Evolutionary conservation across 139 green algal species (phyloP), one percentile per base, ranked within the genome.

Genomic region (Chlorella vulgaris): DNA sequence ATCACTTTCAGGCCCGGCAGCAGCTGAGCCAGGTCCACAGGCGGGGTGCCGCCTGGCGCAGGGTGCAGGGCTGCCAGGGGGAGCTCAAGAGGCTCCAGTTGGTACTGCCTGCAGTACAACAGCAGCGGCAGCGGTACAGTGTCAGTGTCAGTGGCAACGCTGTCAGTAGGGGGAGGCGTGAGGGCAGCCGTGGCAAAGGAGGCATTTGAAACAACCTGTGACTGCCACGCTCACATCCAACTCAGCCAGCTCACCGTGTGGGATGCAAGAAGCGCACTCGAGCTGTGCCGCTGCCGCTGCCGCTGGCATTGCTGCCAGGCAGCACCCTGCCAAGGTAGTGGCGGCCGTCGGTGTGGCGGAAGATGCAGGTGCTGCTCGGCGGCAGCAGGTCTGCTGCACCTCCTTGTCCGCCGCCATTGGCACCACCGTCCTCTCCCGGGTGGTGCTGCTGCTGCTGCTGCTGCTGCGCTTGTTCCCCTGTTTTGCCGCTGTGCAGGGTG

Each of bases 311-410:
- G 22, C 31, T 28, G 31, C 35, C 65, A 33, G 22, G 35, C 33
- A 78, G n/a, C 62, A 69, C 53, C 2, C 69, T 50, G 2, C 74
- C 76, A n/a, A 29, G 38, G 53, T 83, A 70, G 39, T 62, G 40
- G 5, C 78, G 68, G 2, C 78, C 78, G 40, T 83, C 78, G 0
- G 68, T 78, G 39, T 71, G 53, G 8, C 78, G 53, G 24, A 83
- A 83, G 0, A 79, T 28, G 7, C 73, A 79, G 22, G 29, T 39
- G 4, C 22, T 15, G 53, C 73, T 35, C 7, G 43, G 70, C 31
- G 13, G 18, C 47, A 43, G 35, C 21, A 22, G 24, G 24, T 24
- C 35, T 33, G 28, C 2, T 4, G 70, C 61, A 36, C 3, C 4
- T 2, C 26, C 61, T 33, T 36, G 61, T 15, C 55, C 22, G 55